These are phyloP conservation scores for Aspergillus cavernicola DNA, from an alignment of 495 filamentous ascomycete species.

Conservation along the genomic window DNA sequence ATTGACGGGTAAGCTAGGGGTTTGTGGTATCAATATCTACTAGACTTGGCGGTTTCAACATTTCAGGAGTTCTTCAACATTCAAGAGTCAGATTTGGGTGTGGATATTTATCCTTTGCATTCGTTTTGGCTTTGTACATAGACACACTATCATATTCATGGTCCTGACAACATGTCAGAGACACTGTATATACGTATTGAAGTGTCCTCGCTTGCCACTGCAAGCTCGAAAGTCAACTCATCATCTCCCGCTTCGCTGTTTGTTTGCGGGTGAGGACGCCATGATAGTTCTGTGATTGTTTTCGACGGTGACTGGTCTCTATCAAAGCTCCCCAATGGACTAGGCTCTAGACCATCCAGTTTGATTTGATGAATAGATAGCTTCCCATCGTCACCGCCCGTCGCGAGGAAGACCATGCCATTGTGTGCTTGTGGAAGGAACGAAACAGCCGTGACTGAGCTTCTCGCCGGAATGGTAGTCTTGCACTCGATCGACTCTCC, in stretches of 20 bases:
- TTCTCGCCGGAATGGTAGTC: constrained; percentile 50
- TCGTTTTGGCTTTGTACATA: constrained; percentile 15
- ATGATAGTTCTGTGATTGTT: constrained; percentile 69
- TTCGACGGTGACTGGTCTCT: constrained; percentile 59
- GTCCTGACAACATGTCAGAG: constrained; percentile 29
- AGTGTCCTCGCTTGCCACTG: constrained; percentile 78
- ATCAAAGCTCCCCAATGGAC: constrained; percentile 35
- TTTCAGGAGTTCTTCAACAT: constrained; percentile 4
- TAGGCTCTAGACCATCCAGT: constrained; percentile 40
- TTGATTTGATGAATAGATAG: constrained; percentile 40
- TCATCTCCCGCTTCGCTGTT: constrained; percentile 8
- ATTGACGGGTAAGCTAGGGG: constrained; percentile 23
- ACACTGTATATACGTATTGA: constrained; percentile 71
- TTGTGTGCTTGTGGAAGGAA: constrained; percentile 46
- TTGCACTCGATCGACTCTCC: constrained; percentile 43
- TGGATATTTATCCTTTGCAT: background rate
- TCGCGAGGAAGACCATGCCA: constrained; percentile 54
- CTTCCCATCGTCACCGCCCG: constrained; percentile 55
- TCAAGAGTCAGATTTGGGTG: background rate
- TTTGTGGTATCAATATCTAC: constrained; percentile 16
- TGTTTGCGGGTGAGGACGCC: constrained; percentile 54
- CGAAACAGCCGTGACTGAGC: constrained; percentile 73
- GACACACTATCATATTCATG: constrained; percentile 9
- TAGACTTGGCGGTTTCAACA: constrained; percentile 25
- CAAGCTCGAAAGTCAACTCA: constrained; percentile 51